These are phyloP conservation scores for Cicer chorassanicum DNA, from an alignment of 306 rosid species.

Conservation along the genomic window DNA sequence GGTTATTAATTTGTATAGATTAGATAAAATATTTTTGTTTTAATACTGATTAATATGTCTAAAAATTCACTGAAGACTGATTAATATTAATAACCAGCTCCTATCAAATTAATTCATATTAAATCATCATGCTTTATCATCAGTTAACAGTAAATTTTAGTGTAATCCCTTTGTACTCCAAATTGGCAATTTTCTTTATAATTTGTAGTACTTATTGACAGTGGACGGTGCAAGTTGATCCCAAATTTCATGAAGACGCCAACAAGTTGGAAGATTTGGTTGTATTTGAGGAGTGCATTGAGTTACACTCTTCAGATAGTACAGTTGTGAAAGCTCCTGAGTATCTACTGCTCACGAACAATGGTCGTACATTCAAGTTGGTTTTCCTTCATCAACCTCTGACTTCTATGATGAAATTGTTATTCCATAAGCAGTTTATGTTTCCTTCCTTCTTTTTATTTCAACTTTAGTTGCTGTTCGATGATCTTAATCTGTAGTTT, in stretches of 20 bases:
- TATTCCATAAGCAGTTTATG: background rate
- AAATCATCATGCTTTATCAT: background rate
- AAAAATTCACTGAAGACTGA: too few species aligned
- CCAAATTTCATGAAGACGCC: conserved; percentile 92
- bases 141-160: conserved; percentile 21
- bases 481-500: conserved; percentile 29
- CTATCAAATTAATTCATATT: too few species aligned
- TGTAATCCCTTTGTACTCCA: conserved; percentile 5
- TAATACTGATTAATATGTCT: too few species aligned
- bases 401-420: conserved; percentile 22
- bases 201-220: conserved; percentile 53
- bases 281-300: conserved; percentile 93
- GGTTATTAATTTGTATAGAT: background rate
- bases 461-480: conserved; percentile 38
- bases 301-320: conserved; percentile 69
- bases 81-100: too few species aligned
- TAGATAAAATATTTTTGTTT: too few species aligned
- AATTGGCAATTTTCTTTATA: conserved; percentile 35
- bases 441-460: conserved; percentile 22
- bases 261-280: conserved; percentile 80
- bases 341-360: conserved; percentile 86
- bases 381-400: conserved; percentile 40
- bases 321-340: conserved; percentile 83
- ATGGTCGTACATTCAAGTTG: conserved; percentile 89
- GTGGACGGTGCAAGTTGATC: conserved; percentile 93